Evolutionary conservation across 768 basidiomycete genomes (phyloP).

Genomic region (Holtermannia corniformis): DNA sequence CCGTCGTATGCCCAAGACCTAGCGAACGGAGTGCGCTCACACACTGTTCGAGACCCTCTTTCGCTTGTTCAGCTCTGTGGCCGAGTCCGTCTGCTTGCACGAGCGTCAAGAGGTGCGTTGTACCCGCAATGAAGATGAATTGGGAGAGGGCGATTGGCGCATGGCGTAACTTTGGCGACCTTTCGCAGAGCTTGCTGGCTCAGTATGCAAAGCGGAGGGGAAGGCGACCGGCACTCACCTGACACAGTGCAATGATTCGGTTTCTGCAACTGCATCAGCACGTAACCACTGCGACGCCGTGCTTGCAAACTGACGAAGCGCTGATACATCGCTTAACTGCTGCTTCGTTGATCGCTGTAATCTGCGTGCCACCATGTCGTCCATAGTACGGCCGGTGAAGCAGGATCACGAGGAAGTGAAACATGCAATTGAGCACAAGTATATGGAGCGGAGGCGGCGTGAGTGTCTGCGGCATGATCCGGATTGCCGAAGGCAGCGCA

Average conservation of each 20-base stretch:
- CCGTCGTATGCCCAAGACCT: neutral
- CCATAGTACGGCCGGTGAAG: conserved; percentile 51
- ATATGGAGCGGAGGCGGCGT: conserved; percentile 40
- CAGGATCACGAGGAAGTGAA: conserved; percentile 55
- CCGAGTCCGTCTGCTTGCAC: neutral
- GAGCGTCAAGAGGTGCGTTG: conserved; percentile 47
- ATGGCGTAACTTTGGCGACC: conserved; percentile 52
- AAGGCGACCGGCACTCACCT: neutral
- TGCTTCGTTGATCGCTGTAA: conserved; percentile 18
- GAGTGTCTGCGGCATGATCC: neutral
- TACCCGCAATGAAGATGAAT: conserved; percentile 54
- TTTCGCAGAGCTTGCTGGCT: conserved; percentile 43
- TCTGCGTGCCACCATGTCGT: conserved; percentile 39
- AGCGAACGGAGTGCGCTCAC: neutral
- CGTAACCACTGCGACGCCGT: neutral
- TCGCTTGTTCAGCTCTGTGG: neutral
- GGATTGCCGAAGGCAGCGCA: neutral
- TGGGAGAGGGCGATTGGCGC: conserved; percentile 54
- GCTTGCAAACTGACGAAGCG: conserved; percentile 4
- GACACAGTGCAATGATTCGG: neutral
- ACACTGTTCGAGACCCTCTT: neutral
- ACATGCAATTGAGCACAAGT: conserved; percentile 52
- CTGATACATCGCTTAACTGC: neutral
- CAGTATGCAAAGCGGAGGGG: neutral
- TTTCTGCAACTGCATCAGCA: neutral